A percentile compares a stretch with the other conserved stretches of the same genome.
These are phyloP conservation scores for Mortierella sp. DNA, from an alignment of 371 early-diverging fungal species.

Conservation along the genomic window DNA sequence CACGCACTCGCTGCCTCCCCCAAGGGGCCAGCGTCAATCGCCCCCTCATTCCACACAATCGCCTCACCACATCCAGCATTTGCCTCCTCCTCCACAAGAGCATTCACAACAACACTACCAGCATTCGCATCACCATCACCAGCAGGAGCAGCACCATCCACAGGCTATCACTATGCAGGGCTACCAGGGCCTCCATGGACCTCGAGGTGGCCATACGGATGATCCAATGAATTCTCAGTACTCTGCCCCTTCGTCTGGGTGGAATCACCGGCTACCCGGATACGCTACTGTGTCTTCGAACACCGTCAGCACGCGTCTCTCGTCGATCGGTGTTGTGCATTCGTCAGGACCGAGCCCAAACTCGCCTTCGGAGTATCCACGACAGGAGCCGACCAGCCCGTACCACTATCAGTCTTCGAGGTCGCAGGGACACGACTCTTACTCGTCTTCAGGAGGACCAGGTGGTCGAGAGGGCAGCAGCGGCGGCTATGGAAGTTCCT, in stretches of 20 bases:
- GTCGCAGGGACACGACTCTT: slow-evolving; percentile 20
- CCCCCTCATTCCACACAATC: not conserved
- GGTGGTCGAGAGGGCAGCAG: slow-evolving; percentile 13
- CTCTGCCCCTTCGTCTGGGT: slow-evolving; percentile 45
- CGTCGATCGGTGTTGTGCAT: slow-evolving; percentile 46
- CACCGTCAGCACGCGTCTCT: slow-evolving; percentile 39
- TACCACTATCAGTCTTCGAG: slow-evolving; percentile 31
- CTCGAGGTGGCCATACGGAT: slow-evolving; percentile 31
- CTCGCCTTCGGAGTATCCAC: slow-evolving; percentile 40
- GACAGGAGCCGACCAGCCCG: slow-evolving; percentile 20
- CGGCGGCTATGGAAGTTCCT: slow-evolving; percentile 16
- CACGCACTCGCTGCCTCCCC: slow-evolving; percentile 16
- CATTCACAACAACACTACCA: slow-evolving; percentile 8
- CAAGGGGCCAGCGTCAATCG: slow-evolving; percentile 5
- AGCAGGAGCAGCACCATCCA: slow-evolving; percentile 22
- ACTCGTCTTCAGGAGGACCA: slow-evolving; percentile 12
- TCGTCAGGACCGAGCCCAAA: slow-evolving; percentile 25
- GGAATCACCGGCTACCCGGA: slow-evolving; percentile 54
- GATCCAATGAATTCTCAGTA: slow-evolving; percentile 26
- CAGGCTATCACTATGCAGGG: slow-evolving; percentile 47
- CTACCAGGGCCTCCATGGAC: slow-evolving; percentile 28
- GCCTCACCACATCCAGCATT: slow-evolving; percentile 7
- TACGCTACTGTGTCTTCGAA: slow-evolving; percentile 50
- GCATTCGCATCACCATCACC: slow-evolving; percentile 17
- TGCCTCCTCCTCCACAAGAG: slow-evolving; percentile 14